Percentiles rank a stretch among this genome's conserved stretches.
These are phyloP conservation scores for Entomortierella beljakovae DNA, from an alignment of 192 early-diverging fungal genomes.

Conservation along the genomic window DNA sequence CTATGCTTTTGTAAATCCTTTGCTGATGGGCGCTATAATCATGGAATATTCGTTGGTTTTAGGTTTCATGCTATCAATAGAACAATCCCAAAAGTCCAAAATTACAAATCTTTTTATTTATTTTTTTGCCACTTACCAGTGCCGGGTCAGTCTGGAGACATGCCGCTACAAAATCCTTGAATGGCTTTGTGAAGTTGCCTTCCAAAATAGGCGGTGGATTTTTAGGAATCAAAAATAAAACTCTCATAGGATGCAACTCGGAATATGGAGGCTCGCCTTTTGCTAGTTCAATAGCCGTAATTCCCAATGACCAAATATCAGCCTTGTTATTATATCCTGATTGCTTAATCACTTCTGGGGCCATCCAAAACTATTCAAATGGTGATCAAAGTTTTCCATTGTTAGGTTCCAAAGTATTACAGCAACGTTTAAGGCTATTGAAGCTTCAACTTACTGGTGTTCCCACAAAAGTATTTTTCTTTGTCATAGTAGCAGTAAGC, in stretches of 20 bases:
- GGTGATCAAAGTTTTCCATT: not conserved
- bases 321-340: constrained; percentile 96
- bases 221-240: constrained; percentile 93
- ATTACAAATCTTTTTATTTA: constrained; percentile 1
- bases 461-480: constrained; percentile 98
- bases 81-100: not conserved
- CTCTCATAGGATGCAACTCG: constrained; percentile 95
- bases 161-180: constrained; percentile 89
- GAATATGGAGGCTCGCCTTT: constrained; percentile 94
- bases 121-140: constrained; percentile 60
- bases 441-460: constrained; percentile 73
- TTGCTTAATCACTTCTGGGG: constrained; percentile 94
- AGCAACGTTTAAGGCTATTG: not conserved
- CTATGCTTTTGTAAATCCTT: constrained; percentile 89
- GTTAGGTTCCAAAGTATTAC: not conserved
- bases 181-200: constrained; percentile 79
- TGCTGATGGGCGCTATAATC: constrained; percentile 82
- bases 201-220: constrained; percentile 87
- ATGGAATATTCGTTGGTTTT: not conserved
- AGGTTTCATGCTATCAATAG: no score
- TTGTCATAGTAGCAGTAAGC: constrained; percentile 89
- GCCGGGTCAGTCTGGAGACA: constrained; percentile 91
- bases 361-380: constrained; percentile 84
- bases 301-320: constrained; percentile 98
- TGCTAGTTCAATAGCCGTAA: constrained; percentile 97